These are phyloP conservation scores for Hyphopichia burtonii DNA, from an alignment of 1,139 yeast species.

Conservation along the genomic window DNA sequence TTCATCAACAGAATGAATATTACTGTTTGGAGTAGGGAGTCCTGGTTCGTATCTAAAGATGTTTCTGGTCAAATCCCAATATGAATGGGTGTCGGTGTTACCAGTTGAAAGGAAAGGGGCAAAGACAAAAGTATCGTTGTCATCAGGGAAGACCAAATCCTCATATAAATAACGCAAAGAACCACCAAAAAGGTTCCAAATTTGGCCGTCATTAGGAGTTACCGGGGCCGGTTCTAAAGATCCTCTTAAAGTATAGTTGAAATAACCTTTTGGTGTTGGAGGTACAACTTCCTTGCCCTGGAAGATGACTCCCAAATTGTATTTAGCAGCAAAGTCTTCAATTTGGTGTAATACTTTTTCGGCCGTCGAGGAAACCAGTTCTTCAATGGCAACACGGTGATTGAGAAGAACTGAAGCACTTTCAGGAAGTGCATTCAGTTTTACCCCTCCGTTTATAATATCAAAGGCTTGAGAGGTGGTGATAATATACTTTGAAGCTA, in stretches of 20 bases:
- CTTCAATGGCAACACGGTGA: slow-evolving; percentile 58
- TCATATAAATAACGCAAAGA: slow-evolving; percentile 57
- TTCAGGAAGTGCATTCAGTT: slow-evolving; percentile 76
- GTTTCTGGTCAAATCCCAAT: slow-evolving; percentile 40
- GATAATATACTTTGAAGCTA: slow-evolving; percentile 40
- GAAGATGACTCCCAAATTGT: slow-evolving; percentile 45
- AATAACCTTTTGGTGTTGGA: slow-evolving; percentile 41
- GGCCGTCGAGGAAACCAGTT: slow-evolving; percentile 38
- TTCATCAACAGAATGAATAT: slow-evolving; percentile 38
- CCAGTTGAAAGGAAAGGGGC: slow-evolving; percentile 38
- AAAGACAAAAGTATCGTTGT: slow-evolving; percentile 24
- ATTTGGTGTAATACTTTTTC: slow-evolving; percentile 39
- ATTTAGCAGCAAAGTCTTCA: slow-evolving; percentile 39
- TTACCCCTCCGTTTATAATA: slow-evolving; percentile 65
- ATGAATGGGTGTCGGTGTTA: slow-evolving; percentile 41
- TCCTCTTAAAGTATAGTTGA: slow-evolving; percentile 36
- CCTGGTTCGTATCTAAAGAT: slow-evolving; percentile 39
- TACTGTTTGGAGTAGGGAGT: slow-evolving; percentile 13
- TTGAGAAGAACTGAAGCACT: slow-evolving; percentile 54
- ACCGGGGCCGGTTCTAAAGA: slow-evolving; percentile 60
- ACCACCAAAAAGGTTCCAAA: slow-evolving; percentile 59
- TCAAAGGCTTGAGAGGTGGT: slow-evolving; percentile 72
- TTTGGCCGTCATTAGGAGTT: slow-evolving; percentile 44
- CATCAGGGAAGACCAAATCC: slow-evolving; percentile 35
- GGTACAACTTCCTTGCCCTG: slow-evolving; percentile 30